Percentiles rank a stretch among this genome's conserved stretches.
phyloP scores from a whole-genome alignment of 164 flowering plant species.

The Nymphaea colorata region DNA sequence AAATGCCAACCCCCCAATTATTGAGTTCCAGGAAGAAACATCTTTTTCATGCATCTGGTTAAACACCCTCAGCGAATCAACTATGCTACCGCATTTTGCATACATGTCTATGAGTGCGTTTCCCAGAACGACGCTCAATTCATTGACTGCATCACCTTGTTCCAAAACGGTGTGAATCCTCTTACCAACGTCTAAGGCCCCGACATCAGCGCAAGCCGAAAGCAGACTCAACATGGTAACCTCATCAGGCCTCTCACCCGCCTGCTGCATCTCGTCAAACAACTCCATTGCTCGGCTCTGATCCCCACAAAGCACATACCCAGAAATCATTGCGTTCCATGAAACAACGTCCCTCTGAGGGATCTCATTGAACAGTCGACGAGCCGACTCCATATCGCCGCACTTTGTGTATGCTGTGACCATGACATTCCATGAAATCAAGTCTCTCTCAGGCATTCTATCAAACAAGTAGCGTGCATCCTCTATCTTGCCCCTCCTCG shows the following conservation, averaged over 20 bases:
- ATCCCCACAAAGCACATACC: constrained; percentile 33
- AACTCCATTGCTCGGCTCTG: constrained; percentile 33
- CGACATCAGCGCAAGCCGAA: constrained; percentile 46
- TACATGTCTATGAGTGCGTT: constrained; percentile 68
- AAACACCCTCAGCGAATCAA: constrained; percentile 33
- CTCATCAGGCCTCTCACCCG: constrained; percentile 42
- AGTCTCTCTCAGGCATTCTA: constrained; percentile 60
- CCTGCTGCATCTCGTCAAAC: constrained; percentile 53
- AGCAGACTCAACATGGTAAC: constrained; percentile 53
- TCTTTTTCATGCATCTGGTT: constrained; percentile 37
- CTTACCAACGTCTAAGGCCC: constrained; percentile 43
- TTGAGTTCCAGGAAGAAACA: constrained; percentile 47
- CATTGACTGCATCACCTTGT: neutral
- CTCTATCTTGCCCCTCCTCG: constrained; percentile 40
- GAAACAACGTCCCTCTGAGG: constrained; percentile 47
- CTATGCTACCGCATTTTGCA: constrained; percentile 60
- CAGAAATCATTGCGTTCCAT: constrained; percentile 59
- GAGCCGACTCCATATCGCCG: constrained; percentile 54
- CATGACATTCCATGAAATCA: constrained; percentile 89
- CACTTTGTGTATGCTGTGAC: constrained; percentile 55
- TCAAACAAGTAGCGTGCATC: constrained; percentile 46
- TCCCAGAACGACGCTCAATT: constrained; percentile 23
- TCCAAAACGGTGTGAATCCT: constrained; percentile 23
- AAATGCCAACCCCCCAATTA: constrained; percentile 46
- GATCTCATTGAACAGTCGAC: constrained; percentile 35